Evolutionary conservation across 1,284 basidiomycete genomes (phyloP).

Genomic region (Leucoagaricus sp.): DNA sequence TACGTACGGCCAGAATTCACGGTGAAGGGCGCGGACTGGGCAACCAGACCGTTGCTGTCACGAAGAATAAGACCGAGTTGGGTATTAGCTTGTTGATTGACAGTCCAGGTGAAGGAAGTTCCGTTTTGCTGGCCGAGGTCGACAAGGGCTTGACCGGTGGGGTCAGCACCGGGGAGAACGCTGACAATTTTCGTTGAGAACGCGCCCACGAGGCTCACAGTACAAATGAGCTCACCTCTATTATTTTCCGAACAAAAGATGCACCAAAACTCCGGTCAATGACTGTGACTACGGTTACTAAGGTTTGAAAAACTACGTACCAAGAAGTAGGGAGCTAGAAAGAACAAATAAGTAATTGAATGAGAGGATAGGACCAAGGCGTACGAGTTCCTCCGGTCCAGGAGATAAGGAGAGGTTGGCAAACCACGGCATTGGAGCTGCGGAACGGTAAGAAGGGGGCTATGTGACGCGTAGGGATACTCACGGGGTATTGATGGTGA

Average conservation of each 20-base stretch:
- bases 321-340: conserved; percentile 51
- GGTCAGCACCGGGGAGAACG: conserved; percentile 43
- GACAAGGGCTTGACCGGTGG: conserved; percentile 35
- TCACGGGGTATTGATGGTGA: conserved; percentile 64
- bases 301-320: conserved; percentile 37
- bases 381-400: conserved; percentile 55
- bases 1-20: conserved; percentile 48
- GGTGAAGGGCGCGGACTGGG: conserved; percentile 52
- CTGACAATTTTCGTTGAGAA: conserved; percentile 28
- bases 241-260: neutral
- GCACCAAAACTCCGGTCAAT: conserved; percentile 2
- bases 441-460: conserved; percentile 11
- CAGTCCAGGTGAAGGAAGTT: conserved; percentile 47
- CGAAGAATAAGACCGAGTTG: conserved; percentile 50
- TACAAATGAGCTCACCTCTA: conserved; percentile 16
- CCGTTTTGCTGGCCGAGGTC: conserved; percentile 35
- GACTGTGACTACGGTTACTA: conserved; percentile 2
- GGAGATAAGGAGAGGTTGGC: conserved; percentile 48
- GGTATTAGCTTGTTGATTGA: conserved; percentile 41
- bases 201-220: conserved; percentile 12
- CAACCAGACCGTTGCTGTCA: conserved; percentile 49
- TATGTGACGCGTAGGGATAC: conserved; percentile 25
- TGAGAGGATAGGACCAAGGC: conserved; percentile 23
- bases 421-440: conserved; percentile 47
- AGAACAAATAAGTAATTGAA: conserved; percentile 4